Evolutionary conservation across 2,329 filamentous ascomycete genomes (phyloP), one percentile per base, ranked within the genome.

Genomic region (Talaromyces islandicus): DNA sequence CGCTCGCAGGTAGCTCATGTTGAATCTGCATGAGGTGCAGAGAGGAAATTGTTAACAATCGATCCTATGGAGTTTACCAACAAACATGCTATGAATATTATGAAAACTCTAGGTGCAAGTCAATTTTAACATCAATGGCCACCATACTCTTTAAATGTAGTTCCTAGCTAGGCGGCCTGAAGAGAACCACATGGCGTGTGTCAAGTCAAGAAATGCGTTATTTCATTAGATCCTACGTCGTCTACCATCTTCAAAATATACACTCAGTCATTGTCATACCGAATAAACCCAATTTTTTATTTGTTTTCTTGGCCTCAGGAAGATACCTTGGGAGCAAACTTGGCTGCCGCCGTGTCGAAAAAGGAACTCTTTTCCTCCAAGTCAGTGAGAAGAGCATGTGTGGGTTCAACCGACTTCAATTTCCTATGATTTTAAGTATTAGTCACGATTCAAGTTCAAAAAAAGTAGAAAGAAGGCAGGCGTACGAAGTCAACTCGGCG

Each of bases 291-390:
- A n/a, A 27, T 29, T 5, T 29, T 4, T n/a, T 10, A 1, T n/a
- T 29, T 14, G 7, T 52, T 52, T 27, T 27, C 9, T 48, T 4
- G 17, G 6, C 12, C 41, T 62, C 53, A 62, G 38, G 60, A 60
- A 17, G 71, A 68, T 51, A 91, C 91, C 80, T 93, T 96, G 35
- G 92, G 84, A 65, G 85, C 88, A 76, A 94, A 97, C 78, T 96
- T 97, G 27, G 85, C 81, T 21, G 90, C 90, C 12, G 92, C 92
- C 68, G 87, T 87, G 74, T 96, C 91, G 71, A 97, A 97, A 60
- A 92, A 77, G n/a, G 82, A 84, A 73, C 86, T 91, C 87, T 96
- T 97, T 77, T 91, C 90, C 69, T 86, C 82, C 67, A 96, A 77
- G 67, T 96, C 92, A 46, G 76, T 73, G 60, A 97, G 74, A 63